Evolutionary conservation across 2,329 filamentous ascomycete species (phyloP).

Genomic region (Fusarium virguliforme): DNA sequence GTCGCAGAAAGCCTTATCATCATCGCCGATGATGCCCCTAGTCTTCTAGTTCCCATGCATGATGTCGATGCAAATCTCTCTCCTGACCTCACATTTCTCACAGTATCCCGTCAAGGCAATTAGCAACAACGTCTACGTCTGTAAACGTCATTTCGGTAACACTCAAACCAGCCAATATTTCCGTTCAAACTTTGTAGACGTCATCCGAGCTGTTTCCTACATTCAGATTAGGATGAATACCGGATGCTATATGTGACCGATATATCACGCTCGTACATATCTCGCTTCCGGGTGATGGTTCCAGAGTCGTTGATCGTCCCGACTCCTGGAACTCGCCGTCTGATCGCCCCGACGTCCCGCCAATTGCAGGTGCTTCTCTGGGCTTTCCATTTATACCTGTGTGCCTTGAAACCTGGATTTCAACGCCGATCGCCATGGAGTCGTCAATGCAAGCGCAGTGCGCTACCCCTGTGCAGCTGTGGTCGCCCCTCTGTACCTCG

Average conservation of each 20-base stretch:
- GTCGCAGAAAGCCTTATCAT: too few relatives aligned
- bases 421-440: slow-evolving; percentile 22
- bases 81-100: too few relatives aligned
- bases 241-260: neutral
- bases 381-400: too few relatives aligned
- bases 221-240: neutral
- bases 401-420: slow-evolving; percentile 2
- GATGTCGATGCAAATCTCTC: too few relatives aligned
- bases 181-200: neutral
- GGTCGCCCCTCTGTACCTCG: slow-evolving; percentile 14
- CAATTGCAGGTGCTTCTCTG: slow-evolving; percentile 18
- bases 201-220: neutral
- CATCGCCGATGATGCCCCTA: too few relatives aligned
- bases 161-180: neutral
- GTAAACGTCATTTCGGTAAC: neutral
- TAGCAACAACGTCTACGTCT: neutral
- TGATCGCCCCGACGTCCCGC: slow-evolving; percentile 29
- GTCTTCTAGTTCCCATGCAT: too few relatives aligned
- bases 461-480: slow-evolving; percentile 39
- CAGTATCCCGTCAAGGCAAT: too few relatives aligned
- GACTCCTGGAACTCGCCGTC: slow-evolving; percentile 24
- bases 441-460: slow-evolving; percentile 28
- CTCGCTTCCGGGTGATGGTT: neutral
- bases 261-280: neutral
- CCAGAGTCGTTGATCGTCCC: slow-evolving; percentile 15